Conservation (phyloP, 2,329 filamentous ascomycete species). For the Sarocladium strictum region DNA sequence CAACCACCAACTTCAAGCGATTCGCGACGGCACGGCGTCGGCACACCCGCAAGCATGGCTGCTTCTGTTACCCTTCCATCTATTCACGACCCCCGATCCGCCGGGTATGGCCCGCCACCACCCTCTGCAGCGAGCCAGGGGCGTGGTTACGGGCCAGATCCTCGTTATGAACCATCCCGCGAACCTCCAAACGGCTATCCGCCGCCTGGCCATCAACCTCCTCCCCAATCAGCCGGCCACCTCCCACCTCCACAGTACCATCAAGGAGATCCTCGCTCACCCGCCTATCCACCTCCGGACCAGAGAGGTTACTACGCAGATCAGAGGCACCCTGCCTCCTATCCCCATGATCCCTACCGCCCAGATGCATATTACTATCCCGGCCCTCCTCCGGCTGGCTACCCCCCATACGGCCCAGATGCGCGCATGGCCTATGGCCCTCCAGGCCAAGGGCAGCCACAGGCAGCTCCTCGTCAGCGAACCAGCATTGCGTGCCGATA, state of each 20-base stretch:
- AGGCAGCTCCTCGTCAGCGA: constrained; percentile 50
- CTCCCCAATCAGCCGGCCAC: constrained; percentile 17
- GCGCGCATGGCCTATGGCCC: constrained; percentile 23
- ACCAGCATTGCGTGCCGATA: constrained; percentile 57
- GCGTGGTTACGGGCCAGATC: constrained; percentile 26
- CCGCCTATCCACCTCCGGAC: constrained; percentile 33
- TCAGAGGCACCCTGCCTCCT: constrained; percentile 22
- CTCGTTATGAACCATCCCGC: constrained; percentile 35
- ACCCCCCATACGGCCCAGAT: constrained; percentile 9
- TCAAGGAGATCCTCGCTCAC: constrained; percentile 26
- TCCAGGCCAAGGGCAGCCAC: constrained; percentile 31
- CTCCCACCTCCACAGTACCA: constrained; percentile 31
- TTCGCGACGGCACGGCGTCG: constrained; percentile 12
- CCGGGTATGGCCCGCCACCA: constrained; percentile 26
- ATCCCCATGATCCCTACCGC: constrained; percentile 27
- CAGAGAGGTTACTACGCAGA: constrained; percentile 33
- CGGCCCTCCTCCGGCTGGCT: constrained; percentile 20
- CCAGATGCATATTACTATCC: constrained; percentile 29
- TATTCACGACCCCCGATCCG: constrained; percentile 39
- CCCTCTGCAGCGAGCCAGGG: constrained; percentile 19
- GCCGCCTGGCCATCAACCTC: constrained; percentile 21
- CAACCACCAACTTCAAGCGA: not conserved
- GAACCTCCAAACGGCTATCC: constrained; percentile 41
- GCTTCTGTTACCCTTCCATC: constrained; percentile 41
- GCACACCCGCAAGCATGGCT: constrained; percentile 31